phyloP scores from a whole-genome alignment of 2,329 filamentous ascomycete species.

The Pseudophaeomoniella oleicola region DNA sequence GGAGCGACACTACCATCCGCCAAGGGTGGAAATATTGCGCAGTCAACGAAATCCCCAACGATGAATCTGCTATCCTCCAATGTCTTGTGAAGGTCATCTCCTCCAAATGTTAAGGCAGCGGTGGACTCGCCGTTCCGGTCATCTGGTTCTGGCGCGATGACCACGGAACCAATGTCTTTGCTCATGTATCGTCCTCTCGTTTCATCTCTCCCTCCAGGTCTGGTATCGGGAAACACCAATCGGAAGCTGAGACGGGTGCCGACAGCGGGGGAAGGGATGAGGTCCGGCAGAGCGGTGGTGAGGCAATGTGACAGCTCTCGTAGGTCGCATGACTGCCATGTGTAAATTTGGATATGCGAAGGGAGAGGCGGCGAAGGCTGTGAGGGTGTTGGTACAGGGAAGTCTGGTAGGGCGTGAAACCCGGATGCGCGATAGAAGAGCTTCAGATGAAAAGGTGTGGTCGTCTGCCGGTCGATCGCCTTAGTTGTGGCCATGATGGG shows the following conservation, averaged over 20 bases:
- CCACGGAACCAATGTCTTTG: conserved; percentile 70
- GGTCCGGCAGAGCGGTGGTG: conserved; percentile 48
- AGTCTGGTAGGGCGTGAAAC: conserved; percentile 45
- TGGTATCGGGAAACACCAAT: conserved; percentile 67
- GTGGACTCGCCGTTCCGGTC: conserved; percentile 14
- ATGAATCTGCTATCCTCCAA: conserved; percentile 67
- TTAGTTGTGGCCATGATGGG: background rate
- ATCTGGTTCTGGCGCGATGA: conserved; percentile 43
- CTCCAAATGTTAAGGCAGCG: conserved; percentile 26
- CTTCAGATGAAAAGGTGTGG: conserved; percentile 70
- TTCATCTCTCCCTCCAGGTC: conserved; percentile 21
- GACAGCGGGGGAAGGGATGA: conserved; percentile 56
- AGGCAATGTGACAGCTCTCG: conserved; percentile 68
- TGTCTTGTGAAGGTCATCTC: conserved; percentile 55
- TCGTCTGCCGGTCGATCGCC: conserved; percentile 49
- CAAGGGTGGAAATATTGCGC: conserved; percentile 63
- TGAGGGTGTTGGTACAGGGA: conserved; percentile 33
- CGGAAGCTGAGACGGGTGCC: conserved; percentile 81
- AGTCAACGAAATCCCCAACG: conserved; percentile 76
- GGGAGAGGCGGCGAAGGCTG: conserved; percentile 41
- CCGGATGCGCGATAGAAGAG: conserved; percentile 65
- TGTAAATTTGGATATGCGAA: conserved; percentile 65
- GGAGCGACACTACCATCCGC: conserved; percentile 61
- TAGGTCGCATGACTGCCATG: conserved; percentile 70
- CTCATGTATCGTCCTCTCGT: conserved; percentile 51